Conservation (phyloP, 495 filamentous ascomycete species). For the Penicillium roqueforti region DNA sequence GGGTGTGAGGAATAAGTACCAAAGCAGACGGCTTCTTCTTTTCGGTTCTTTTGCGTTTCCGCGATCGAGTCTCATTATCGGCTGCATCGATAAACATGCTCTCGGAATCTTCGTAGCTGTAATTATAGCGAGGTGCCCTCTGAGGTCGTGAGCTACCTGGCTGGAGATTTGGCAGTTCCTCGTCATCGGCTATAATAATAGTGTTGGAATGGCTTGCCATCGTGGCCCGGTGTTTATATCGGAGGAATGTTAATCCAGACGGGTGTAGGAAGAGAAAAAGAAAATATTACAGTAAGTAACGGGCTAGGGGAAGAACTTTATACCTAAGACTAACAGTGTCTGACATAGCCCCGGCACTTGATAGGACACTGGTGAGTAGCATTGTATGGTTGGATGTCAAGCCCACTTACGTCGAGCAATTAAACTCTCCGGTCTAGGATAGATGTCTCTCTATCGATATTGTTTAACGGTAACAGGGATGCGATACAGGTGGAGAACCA, state of each 20-base stretch:
- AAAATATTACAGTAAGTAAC: not conserved
- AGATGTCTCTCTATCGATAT: too few species aligned
- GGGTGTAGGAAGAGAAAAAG: not conserved
- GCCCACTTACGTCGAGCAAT: too few species aligned
- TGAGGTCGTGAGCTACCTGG: not conserved
- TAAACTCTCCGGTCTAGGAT: too few species aligned
- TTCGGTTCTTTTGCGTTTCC: slow-evolving; percentile 7
- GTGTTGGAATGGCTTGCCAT: too few species aligned
- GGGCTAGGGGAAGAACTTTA: not conserved
- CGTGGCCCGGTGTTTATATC: too few species aligned
- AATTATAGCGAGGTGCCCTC: slow-evolving; percentile 4
- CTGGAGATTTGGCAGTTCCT: too few species aligned
- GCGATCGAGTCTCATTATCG: slow-evolving; percentile 1
- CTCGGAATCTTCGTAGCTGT: not conserved
- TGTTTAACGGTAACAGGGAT: too few species aligned
- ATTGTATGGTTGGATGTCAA: not conserved
- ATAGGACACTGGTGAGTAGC: not conserved
- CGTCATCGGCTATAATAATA: too few species aligned
- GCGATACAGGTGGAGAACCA: too few species aligned
- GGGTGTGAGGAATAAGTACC: slow-evolving; percentile 2
- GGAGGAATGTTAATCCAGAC: too few species aligned
- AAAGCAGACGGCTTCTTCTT: slow-evolving; percentile 3
- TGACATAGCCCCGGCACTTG: not conserved
- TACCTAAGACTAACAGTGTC: not conserved
- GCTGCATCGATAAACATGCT: not conserved